Base-by-base conservation (phyloP, 2,329 filamentous ascomycete species). In the Fusarium solani-melongenae region DNA sequence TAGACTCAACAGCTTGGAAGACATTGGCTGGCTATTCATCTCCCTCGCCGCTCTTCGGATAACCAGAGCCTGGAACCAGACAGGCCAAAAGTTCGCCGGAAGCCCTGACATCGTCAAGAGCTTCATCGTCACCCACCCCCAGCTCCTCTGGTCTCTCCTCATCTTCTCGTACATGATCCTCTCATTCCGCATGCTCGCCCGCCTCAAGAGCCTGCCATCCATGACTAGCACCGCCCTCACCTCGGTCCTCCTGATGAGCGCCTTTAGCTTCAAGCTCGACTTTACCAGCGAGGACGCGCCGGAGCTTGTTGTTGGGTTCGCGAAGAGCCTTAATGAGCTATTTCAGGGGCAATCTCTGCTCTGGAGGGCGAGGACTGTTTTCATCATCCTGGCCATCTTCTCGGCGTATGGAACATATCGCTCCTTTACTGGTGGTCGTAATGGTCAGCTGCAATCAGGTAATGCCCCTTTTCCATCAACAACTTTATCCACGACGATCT, bases 31-130 rank as follows among this genome's bases (percentile, higher is more conserved):
- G 69, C 68, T 79, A 10, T 29, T 82, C 6, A 76, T 87, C 34
- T 85, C 93, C 0, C 85, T 96, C 9, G 77, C 87, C 1, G 83
- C 90, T 9, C 88, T 94, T 62, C 89, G 95, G 38, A 77, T 97
- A 3, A 84, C 91, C 39, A 87, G 94, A 49, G 89, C 92, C 64
- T 99, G 96, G 96, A 98, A 98, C 79, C 96, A 98, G 81, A 98
- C 96, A 0, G 96, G 96, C 6, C 96, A 98, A 80, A 99, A 99
- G 81, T 95, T 94, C 77, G 93, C 96, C 2, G 95, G 95, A n/a
- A 93, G 92, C 41, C 91, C 94, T 29, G 96, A 98, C 78, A 93
- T 98, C 53, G 93, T 93, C 71, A 94, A 92, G 67, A 85, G 82
- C 6, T 92, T 94, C 78, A 85, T 97, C 62, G 84, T 88, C 17